phyloP scores from a whole-genome alignment of 208 protist species.

The Trichomonas vaginalis region DNA sequence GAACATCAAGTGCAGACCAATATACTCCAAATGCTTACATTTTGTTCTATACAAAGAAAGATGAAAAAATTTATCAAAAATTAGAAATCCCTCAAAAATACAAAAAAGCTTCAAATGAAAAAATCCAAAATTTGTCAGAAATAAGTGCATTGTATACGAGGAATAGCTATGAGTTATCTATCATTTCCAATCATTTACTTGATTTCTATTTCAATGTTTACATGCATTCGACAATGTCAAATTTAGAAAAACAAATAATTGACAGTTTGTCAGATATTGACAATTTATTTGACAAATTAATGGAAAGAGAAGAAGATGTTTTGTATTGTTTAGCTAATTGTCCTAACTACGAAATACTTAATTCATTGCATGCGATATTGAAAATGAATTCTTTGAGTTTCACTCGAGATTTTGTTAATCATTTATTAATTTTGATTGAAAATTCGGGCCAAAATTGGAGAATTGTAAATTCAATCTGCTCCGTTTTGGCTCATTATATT shows the following conservation, averaged over 20 bases:
- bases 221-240: not conserved
- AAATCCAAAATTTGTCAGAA: not conserved
- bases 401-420: not conserved
- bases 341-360: not conserved
- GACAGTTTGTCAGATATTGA: not conserved
- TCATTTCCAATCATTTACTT: not conserved
- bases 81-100: not conserved
- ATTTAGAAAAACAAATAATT: not conserved
- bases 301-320: not conserved
- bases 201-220: not conserved
- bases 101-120: not conserved
- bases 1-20: not conserved
- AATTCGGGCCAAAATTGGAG: not conserved
- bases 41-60: not conserved
- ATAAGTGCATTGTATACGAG: not conserved
- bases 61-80: not conserved
- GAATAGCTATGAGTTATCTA: not conserved
- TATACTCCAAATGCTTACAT: not conserved
- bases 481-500: not conserved
- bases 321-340: not conserved
- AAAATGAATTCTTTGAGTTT: not conserved
- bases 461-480: not conserved
- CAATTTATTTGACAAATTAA: not conserved
- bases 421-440: not conserved
- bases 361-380: not conserved